Evolutionary conservation across 2,329 filamentous ascomycete genomes (phyloP).

Genomic region (Beauveria asiatica): DNA sequence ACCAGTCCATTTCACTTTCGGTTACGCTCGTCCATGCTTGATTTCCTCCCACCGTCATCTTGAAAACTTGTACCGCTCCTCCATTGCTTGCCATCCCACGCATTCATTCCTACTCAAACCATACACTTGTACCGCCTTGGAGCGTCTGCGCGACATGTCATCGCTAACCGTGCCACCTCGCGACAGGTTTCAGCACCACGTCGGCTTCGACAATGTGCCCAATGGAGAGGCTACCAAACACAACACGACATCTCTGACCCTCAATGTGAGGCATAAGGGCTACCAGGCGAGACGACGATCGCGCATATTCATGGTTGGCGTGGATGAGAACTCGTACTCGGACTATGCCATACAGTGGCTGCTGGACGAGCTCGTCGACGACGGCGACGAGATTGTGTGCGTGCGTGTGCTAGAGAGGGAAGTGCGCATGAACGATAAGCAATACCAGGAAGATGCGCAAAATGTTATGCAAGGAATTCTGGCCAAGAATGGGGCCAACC

Average conservation of each 20-base stretch:
- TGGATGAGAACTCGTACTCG: conserved; percentile 85
- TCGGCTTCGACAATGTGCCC: conserved; percentile 53
- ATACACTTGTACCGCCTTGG: neutral
- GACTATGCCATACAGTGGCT: conserved; percentile 90
- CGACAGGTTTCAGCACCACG: conserved; percentile 49
- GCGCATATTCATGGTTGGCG: conserved; percentile 82
- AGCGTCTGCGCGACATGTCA: conserved; percentile 25
- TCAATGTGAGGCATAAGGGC: conserved; percentile 79
- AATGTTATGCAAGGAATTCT: conserved; percentile 68
- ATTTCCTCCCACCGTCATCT: neutral
- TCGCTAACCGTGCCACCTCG: conserved; percentile 33
- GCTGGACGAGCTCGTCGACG: conserved; percentile 83
- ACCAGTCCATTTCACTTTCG: neutral
- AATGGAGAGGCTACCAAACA: conserved; percentile 50
- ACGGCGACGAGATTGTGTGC: conserved; percentile 89
- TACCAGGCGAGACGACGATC: conserved; percentile 74
- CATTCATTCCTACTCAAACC: neutral
- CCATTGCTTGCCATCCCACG: neutral
- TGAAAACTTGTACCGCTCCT: neutral
- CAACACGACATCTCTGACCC: conserved; percentile 62
- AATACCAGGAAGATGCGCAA: conserved; percentile 69
- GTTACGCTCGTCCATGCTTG: neutral
- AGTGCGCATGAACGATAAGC: conserved; percentile 57
- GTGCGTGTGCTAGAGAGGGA: conserved; percentile 82
- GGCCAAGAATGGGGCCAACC: conserved; percentile 67